A percentile compares a stretch with the other conserved stretches of the same genome.
These are phyloP conservation scores for Solanum lycopersicoides DNA, from an alignment of 257 asterid genomes.

Conservation along the genomic window DNA sequence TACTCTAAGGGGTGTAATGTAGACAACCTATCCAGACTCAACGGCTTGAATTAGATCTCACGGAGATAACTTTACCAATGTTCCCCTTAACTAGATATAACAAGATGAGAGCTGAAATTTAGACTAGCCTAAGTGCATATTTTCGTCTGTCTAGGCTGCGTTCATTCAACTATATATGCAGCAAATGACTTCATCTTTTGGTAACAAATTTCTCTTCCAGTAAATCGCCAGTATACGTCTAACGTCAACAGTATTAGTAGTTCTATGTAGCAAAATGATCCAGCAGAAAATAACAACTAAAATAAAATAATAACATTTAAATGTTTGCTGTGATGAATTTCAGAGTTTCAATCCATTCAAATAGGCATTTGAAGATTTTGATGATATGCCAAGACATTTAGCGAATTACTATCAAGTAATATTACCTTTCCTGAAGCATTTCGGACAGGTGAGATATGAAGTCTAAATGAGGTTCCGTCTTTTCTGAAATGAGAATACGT, in stretches of 20 bases:
- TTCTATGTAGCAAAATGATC: not conserved
- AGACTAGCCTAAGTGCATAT: no score
- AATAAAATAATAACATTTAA: not conserved
- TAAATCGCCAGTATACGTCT: not conserved
- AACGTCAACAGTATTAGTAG: no score
- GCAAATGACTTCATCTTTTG: not conserved
- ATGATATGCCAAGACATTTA: not conserved
- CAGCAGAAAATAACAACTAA: not conserved
- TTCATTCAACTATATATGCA: not conserved
- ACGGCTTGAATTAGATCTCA: no score
- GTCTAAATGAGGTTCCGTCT: constrained; percentile 71
- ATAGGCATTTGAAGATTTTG: not conserved
- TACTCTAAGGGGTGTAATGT: not conserved
- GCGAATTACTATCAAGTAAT: not conserved
- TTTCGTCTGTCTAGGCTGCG: no score
- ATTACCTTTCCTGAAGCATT: constrained; percentile 85
- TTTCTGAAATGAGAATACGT: constrained; percentile 17
- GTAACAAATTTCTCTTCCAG: not conserved
- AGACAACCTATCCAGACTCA: no score
- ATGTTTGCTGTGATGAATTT: not conserved
- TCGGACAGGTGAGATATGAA: constrained; percentile 86
- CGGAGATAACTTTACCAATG: no score
- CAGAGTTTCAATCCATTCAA: not conserved
- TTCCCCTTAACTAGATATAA: no score
- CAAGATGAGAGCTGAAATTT: no score